These are phyloP conservation scores for Aspergillus fischeri DNA, from an alignment of 2,329 filamentous ascomycete species.

Conservation along the genomic window DNA sequence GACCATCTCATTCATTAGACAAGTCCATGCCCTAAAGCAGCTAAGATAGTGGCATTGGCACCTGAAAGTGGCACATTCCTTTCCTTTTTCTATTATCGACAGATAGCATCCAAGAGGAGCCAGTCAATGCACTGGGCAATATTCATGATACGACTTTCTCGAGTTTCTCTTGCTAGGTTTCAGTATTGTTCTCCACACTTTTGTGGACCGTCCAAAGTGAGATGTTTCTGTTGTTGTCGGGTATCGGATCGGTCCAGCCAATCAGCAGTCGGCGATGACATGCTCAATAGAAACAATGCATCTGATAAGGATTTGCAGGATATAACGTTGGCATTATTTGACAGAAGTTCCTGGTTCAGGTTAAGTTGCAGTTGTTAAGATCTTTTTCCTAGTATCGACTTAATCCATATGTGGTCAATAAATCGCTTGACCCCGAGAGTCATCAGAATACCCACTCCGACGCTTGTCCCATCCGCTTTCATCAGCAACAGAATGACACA, in stretches of 20 bases:
- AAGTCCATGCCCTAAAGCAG: background rate
- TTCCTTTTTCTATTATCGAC: background rate
- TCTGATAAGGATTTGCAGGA: background rate
- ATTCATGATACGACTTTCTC: too few species aligned
- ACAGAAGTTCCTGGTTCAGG: background rate
- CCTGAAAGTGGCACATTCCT: background rate
- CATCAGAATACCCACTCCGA: background rate
- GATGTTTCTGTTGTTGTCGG: too few species aligned
- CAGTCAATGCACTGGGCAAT: too few species aligned
- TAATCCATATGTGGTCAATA: background rate
- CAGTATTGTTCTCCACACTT: background rate
- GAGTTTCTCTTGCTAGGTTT: background rate
- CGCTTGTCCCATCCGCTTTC: background rate
- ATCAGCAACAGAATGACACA: background rate
- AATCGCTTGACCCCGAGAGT: background rate
- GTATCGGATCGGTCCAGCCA: background rate
- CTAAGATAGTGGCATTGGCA: background rate
- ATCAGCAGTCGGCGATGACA: background rate
- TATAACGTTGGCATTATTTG: background rate
- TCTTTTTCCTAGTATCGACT: background rate
- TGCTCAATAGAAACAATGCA: background rate
- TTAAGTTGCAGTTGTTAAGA: background rate
- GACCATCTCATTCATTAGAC: too few species aligned
- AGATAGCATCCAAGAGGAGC: background rate
- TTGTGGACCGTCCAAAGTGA: background rate